Conservation (phyloP, 139 green algal species). For the Pleodorina starrii region DNA sequence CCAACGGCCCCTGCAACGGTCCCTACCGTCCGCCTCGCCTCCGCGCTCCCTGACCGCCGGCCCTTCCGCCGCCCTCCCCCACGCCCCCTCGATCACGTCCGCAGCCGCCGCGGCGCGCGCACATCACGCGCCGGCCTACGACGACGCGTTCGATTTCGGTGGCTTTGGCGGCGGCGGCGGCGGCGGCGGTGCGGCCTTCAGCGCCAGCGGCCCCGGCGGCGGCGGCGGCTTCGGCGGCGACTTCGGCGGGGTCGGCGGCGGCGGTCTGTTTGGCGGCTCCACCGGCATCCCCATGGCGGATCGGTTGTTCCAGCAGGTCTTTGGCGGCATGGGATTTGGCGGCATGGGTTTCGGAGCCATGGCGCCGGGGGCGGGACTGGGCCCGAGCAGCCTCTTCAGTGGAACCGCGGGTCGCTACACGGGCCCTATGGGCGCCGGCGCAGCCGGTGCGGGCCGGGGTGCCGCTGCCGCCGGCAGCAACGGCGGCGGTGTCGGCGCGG, state of each 20-base stretch:
- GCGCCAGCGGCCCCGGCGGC: neutral
- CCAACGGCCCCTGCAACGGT: too few relatives aligned
- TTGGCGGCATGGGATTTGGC: neutral
- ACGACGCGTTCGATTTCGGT: constrained; percentile 19
- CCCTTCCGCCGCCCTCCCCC: neutral
- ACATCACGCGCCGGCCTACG: neutral
- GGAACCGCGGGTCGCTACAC: neutral
- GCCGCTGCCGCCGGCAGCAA: neutral
- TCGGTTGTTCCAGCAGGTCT: neutral
- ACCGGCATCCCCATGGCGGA: constrained; percentile 31
- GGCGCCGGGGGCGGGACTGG: neutral
- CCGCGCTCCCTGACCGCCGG: too few relatives aligned
- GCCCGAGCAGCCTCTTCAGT: neutral
- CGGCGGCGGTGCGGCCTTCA: neutral
- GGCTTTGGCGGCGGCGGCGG: neutral
- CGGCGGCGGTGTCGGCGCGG: neutral
- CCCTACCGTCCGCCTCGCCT: too few relatives aligned
- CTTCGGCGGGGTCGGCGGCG: neutral
- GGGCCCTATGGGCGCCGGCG: constrained; percentile 30
- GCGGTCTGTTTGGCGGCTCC: neutral
- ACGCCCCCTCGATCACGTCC: neutral
- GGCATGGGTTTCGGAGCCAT: neutral
- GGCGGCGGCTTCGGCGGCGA: neutral
- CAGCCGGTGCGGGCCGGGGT: neutral
- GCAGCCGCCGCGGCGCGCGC: constrained; percentile 11